Evolutionary conservation across 306 rosid genomes (phyloP).

Genomic region (Hippophae gyantsensis): DNA sequence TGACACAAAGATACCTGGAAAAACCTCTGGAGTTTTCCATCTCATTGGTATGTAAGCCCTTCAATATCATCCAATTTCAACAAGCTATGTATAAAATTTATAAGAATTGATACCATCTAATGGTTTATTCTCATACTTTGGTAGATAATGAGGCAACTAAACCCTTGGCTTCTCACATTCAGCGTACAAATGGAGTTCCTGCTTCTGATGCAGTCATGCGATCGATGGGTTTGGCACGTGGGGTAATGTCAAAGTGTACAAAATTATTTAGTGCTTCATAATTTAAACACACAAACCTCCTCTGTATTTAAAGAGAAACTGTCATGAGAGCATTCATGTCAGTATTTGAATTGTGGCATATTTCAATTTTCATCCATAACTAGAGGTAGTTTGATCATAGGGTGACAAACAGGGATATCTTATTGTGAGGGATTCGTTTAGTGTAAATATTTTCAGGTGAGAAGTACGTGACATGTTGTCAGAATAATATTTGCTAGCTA

Average conservation of each 20-base stretch:
- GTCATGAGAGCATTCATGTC: too few species aligned
- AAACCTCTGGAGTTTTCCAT: conserved; percentile 59
- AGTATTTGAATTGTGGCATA: too few species aligned
- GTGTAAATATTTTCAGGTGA: too few species aligned
- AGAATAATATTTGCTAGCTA: too few species aligned
- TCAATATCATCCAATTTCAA: neutral
- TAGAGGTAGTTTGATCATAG: too few species aligned
- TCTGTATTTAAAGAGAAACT: too few species aligned
- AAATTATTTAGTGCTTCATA: neutral
- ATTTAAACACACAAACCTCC: neutral
- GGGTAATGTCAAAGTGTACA: conserved; percentile 22
- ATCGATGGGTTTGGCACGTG: conserved; percentile 37
- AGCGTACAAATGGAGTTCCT: conserved; percentile 45
- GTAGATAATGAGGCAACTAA: conserved; percentile 57
- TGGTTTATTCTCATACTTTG: conserved; percentile 17
- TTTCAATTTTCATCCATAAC: too few species aligned
- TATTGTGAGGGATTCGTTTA: too few species aligned
- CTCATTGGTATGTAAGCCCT: conserved; percentile 48
- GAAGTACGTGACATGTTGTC: too few species aligned
- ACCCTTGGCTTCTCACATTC: conserved; percentile 35
- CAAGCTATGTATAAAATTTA: conserved; percentile 2
- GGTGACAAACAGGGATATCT: too few species aligned
- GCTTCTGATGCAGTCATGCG: conserved; percentile 39
- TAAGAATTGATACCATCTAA: conserved; percentile 12
- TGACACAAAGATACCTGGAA: conserved; percentile 37